Conservation (phyloP, 2,329 filamentous ascomycete genomes). For the Fusarium globosum region DNA sequence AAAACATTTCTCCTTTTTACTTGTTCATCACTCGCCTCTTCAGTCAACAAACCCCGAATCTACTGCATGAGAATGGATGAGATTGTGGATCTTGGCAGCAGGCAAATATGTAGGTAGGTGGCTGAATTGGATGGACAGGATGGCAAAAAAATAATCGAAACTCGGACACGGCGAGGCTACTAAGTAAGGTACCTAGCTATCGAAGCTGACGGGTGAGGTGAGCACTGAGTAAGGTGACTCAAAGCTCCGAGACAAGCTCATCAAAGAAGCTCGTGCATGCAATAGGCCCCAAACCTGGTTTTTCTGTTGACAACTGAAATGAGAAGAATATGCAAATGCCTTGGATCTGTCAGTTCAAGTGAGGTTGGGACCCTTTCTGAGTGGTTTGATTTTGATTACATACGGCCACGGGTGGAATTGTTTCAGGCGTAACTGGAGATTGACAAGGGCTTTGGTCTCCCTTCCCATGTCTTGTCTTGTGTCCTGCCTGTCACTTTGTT, state of each 20-base stretch:
- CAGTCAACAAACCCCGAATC: slow-evolving; percentile 3
- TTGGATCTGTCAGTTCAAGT: slow-evolving; percentile 13
- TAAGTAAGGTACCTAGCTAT: neutral
- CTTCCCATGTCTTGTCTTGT: slow-evolving; percentile 20
- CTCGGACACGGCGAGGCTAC: slow-evolving; percentile 23
- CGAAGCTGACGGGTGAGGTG: slow-evolving; percentile 18
- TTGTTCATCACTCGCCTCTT: slow-evolving; percentile 27
- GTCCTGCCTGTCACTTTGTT: slow-evolving; percentile 6
- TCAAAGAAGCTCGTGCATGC: slow-evolving; percentile 19
- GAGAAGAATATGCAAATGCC: slow-evolving; percentile 21
- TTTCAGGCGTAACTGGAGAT: slow-evolving; percentile 37
- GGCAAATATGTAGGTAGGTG: slow-evolving; percentile 10
- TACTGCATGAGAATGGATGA: slow-evolving; percentile 29
- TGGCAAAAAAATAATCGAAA: slow-evolving; percentile 26
- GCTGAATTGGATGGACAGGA: slow-evolving; percentile 2
- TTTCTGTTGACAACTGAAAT: slow-evolving; percentile 24
- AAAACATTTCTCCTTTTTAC: slow-evolving; percentile 18
- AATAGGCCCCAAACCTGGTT: slow-evolving; percentile 4
- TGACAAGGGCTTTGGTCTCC: slow-evolving; percentile 36
- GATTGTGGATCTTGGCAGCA: neutral
- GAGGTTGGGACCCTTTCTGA: slow-evolving; percentile 22
- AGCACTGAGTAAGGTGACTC: slow-evolving; percentile 25
- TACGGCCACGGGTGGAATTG: slow-evolving; percentile 31
- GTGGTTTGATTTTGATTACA: slow-evolving; percentile 40
- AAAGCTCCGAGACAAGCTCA: slow-evolving; percentile 15